Evolutionary conservation across 768 basidiomycete genomes (phyloP).

Genomic region (Suillus subalutaceus): DNA sequence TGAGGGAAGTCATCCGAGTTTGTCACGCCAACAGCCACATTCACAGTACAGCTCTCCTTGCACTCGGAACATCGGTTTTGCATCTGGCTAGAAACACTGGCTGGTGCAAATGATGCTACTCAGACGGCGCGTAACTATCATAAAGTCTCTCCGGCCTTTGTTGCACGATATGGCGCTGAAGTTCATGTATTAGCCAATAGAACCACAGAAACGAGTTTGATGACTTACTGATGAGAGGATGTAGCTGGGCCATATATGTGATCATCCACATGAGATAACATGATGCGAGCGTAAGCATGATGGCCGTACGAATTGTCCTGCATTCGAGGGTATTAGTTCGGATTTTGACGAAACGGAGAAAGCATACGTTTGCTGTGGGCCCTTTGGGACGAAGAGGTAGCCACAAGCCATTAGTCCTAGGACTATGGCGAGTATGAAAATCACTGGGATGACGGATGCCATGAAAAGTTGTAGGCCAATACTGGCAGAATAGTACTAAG

Average conservation of each 20-base stretch:
- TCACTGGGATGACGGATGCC: constrained; percentile 70
- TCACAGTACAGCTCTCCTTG: too few relatives aligned
- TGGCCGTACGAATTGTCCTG: constrained; percentile 81
- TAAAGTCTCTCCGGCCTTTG: background rate
- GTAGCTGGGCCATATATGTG: constrained; percentile 93
- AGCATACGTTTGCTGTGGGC: constrained; percentile 86
- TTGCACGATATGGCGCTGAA: constrained; percentile 23
- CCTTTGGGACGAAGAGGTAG: constrained; percentile 80
- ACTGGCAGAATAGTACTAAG: background rate
- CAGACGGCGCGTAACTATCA: background rate
- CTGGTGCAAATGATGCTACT: background rate
- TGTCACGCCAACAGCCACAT: too few relatives aligned
- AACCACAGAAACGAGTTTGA: background rate
- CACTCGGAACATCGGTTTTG: too few relatives aligned
- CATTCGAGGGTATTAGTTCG: constrained; percentile 5
- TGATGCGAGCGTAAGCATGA: constrained; percentile 76
- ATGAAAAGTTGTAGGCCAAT: constrained; percentile 37
- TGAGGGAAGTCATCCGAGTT: too few relatives aligned
- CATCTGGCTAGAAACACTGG: too few relatives aligned
- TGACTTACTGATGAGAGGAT: constrained; percentile 84
- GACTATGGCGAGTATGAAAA: constrained; percentile 67
- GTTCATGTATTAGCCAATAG: constrained; percentile 10
- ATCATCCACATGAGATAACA: constrained; percentile 98
- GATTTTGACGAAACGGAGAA: background rate
- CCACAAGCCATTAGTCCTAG: constrained; percentile 63